Conservation (phyloP, 192 early-diverging fungal species). For the Backusella luteola region DNA sequence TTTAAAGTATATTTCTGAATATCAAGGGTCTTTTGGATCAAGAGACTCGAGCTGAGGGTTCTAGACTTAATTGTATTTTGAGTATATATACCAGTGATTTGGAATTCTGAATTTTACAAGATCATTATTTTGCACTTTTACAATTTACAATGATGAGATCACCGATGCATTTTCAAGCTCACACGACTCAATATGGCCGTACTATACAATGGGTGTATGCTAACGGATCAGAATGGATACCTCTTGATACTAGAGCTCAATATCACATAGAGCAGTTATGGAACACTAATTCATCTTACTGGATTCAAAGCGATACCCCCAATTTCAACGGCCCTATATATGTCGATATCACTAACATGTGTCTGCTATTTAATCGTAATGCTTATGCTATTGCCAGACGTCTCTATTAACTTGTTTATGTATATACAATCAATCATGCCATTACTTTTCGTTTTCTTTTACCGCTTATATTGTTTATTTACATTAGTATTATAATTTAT, state of each 20-base stretch:
- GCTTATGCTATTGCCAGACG: background rate
- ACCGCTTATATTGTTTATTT: background rate
- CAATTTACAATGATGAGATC: background rate
- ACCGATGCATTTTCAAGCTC: background rate
- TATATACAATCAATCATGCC: background rate
- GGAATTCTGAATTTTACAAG: background rate
- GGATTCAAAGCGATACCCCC: background rate
- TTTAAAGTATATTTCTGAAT: background rate
- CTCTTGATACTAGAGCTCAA: background rate
- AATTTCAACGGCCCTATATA: background rate
- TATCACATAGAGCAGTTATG: background rate
- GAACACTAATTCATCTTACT: background rate
- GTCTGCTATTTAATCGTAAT: background rate
- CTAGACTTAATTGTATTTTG: background rate
- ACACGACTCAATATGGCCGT: background rate
- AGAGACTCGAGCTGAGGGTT: background rate
- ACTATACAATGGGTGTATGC: background rate
- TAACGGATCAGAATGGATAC: slow-evolving; percentile 4
- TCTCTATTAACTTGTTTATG: background rate
- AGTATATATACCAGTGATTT: background rate
- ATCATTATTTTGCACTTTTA: background rate
- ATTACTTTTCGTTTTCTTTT: background rate
- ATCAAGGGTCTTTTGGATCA: background rate
- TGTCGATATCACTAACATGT: background rate
- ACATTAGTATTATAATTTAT: background rate